These are phyloP conservation scores for Leptographium galeiforme DNA, from an alignment of 2,329 filamentous ascomycete genomes.

Conservation along the genomic window DNA sequence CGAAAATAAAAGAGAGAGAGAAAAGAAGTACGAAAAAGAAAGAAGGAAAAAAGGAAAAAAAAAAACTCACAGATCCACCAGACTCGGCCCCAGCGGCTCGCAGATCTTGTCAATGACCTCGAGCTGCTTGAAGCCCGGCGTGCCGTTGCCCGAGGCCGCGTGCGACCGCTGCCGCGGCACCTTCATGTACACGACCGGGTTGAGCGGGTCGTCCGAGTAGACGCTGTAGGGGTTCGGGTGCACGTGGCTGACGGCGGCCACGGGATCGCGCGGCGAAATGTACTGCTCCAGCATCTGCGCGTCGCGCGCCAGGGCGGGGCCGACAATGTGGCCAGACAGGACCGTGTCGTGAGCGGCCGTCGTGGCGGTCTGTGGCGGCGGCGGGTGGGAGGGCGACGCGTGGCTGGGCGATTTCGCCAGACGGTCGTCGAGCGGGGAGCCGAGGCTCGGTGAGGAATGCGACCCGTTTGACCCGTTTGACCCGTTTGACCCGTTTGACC, in stretches of 20 bases:
- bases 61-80: not conserved
- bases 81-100: not conserved
- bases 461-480: not conserved
- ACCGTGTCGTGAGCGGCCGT: not conserved
- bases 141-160: not conserved
- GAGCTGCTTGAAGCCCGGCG: conserved; percentile 3
- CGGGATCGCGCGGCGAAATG: not conserved
- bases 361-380: not conserved
- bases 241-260: conserved; percentile 1
- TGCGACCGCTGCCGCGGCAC: conserved; percentile 1
- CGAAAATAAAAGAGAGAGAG: not conserved
- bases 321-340: conserved; percentile 2
- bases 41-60: not conserved
- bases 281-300: conserved; percentile 4
- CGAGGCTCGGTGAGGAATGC: no score
- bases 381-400: not conserved
- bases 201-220: conserved; percentile 4
- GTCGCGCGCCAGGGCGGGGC: conserved; percentile 1
- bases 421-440: not conserved
- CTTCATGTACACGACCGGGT: conserved; percentile 4
- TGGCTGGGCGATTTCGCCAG: no score
- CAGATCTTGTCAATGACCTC: conserved; percentile 3
- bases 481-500: no score
- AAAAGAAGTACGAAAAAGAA: not conserved
- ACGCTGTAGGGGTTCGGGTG: conserved; percentile 4